Evolutionary conservation across 495 filamentous ascomycete species (phyloP).

Genomic region (Hypoxylon rickii): DNA sequence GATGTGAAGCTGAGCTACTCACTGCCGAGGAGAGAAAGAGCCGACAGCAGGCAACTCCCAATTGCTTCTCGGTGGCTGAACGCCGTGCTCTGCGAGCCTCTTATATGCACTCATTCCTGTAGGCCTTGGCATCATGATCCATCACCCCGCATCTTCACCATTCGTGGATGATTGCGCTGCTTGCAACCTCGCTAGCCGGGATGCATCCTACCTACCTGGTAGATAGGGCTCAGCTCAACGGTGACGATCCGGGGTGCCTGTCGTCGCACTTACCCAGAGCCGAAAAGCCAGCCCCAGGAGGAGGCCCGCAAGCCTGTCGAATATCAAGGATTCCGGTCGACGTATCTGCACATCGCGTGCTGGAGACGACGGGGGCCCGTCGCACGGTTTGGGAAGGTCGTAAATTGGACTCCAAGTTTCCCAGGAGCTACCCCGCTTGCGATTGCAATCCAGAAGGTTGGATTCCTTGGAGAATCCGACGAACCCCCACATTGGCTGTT

Average conservation of each 20-base stretch:
- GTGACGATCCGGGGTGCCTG: not conserved
- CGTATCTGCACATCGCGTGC: constrained; percentile 6
- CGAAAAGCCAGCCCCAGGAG: too few relatives aligned
- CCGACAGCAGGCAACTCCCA: not conserved
- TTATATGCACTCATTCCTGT: not conserved
- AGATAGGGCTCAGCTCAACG: constrained; percentile 6
- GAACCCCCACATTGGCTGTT: too few relatives aligned
- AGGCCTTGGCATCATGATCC: constrained; percentile 9
- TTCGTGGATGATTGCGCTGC: constrained; percentile 3
- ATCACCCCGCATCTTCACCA: constrained; percentile 18
- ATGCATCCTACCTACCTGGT: too few relatives aligned
- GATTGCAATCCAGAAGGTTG: constrained; percentile 8
- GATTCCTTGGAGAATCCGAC: constrained; percentile 18
- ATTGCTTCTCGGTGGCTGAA: not conserved
- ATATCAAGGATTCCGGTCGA: not conserved
- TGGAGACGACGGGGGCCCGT: not conserved
- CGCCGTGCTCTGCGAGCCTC: not conserved
- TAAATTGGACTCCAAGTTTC: not conserved
- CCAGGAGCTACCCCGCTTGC: constrained; percentile 17
- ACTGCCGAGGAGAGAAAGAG: not conserved
- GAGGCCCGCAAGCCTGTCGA: too few relatives aligned
- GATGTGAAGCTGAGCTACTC: not conserved
- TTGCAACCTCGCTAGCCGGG: not conserved
- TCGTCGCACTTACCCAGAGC: not conserved
- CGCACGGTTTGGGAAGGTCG: constrained; percentile 24